phyloP scores from a whole-genome alignment of 1,284 basidiomycete genomes.

The Ustilago lituana region DNA sequence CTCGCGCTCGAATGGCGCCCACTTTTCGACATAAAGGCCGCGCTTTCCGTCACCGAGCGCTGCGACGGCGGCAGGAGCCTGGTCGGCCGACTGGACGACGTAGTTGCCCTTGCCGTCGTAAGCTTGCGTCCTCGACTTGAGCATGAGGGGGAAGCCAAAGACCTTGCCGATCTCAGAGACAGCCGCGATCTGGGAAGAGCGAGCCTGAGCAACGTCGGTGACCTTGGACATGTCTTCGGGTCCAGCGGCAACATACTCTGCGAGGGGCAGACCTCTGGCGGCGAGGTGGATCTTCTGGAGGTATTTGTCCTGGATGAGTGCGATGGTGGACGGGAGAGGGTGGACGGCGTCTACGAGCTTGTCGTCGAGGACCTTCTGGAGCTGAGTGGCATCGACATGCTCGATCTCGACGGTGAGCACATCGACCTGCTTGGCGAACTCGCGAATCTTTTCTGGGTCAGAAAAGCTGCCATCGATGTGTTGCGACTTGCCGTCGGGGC shows the following conservation, averaged over 20 bases:
- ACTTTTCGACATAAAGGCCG: conserved; percentile 88
- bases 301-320: conserved; percentile 94
- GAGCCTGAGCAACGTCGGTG: conserved; percentile 70
- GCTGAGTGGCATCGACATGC: conserved; percentile 85
- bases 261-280: conserved; percentile 73
- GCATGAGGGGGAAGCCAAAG: conserved; percentile 90
- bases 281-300: conserved; percentile 80
- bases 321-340: conserved; percentile 84
- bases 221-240: conserved; percentile 69
- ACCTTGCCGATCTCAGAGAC: conserved; percentile 54
- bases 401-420: conserved; percentile 97
- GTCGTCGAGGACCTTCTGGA: conserved; percentile 70
- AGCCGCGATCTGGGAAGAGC: conserved; percentile 68
- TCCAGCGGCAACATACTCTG: conserved; percentile 73
- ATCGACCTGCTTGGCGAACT: conserved; percentile 83
- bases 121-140: conserved; percentile 91
- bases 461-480: conserved; percentile 93
- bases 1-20: conserved; percentile 88
- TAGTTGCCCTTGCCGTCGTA: conserved; percentile 97
- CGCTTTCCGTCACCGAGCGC: conserved; percentile 66
- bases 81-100: conserved; percentile 73
- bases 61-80: conserved; percentile 75
- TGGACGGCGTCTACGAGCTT: conserved; percentile 73
- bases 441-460: conserved; percentile 80
- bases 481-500: conserved; percentile 56